Evolutionary conservation across 2,329 filamentous ascomycete genomes (phyloP).

Genomic region (Phoma sp.): DNA sequence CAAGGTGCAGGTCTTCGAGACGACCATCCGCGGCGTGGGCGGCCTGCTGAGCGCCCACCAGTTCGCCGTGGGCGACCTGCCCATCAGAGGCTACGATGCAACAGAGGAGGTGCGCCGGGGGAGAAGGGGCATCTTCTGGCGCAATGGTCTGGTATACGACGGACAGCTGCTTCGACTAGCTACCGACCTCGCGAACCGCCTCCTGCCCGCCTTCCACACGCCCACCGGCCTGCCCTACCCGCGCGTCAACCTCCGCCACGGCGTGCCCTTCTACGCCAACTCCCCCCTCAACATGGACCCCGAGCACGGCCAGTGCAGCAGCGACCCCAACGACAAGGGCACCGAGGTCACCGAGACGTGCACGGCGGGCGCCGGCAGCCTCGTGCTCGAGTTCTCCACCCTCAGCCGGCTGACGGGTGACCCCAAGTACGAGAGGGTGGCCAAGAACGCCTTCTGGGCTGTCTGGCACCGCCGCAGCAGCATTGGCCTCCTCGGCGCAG

Average conservation of each 20-base stretch:
- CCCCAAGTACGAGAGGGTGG: constrained; percentile 83
- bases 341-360: constrained; percentile 92
- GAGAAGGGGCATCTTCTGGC: constrained; percentile 68
- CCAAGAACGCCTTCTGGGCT: constrained; percentile 94
- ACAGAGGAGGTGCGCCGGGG: constrained; percentile 43
- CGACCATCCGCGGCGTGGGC: constrained; percentile 90
- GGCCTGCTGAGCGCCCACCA: constrained; percentile 91
- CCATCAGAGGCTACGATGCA: constrained; percentile 79
- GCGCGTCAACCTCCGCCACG: constrained; percentile 86
- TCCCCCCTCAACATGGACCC: constrained; percentile 75
- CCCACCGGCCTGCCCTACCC: constrained; percentile 92
- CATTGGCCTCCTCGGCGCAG: constrained; percentile 87
- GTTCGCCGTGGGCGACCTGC: constrained; percentile 89
- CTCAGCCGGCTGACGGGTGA: constrained; percentile 89
- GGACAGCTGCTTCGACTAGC: constrained; percentile 91
- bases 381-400: constrained; percentile 92
- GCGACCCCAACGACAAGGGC: constrained; percentile 55
- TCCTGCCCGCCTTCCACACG: constrained; percentile 92
- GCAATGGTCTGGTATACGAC: constrained; percentile 81
- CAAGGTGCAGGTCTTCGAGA: constrained; percentile 99
- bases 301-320: constrained; percentile 56
- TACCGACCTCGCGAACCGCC: constrained; percentile 79
- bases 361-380: constrained; percentile 92
- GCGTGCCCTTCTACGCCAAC: constrained; percentile 90
- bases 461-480: constrained; percentile 90